Evolutionary conservation across 1,284 basidiomycete species (phyloP).

Genomic region (Heliocybe sulcata): DNA sequence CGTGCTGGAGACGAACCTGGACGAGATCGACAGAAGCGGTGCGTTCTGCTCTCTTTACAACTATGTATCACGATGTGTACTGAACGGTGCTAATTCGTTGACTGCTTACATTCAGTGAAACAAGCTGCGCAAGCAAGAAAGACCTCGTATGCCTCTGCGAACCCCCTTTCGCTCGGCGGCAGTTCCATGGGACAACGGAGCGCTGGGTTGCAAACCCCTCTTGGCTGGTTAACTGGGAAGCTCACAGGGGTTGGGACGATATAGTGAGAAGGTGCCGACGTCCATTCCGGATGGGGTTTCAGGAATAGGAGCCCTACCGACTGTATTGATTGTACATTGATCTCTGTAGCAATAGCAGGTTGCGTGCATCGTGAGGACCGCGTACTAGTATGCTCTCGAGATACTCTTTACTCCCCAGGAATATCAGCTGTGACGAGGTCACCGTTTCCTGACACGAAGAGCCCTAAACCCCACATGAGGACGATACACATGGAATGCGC

Average conservation of each 20-base stretch:
- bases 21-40: constrained; percentile 81
- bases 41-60: constrained; percentile 20
- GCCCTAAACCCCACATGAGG: neutral
- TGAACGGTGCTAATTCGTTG: too few relatives aligned
- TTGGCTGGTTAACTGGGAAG: constrained; percentile 74
- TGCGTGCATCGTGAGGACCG: too few relatives aligned
- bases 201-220: constrained; percentile 58
- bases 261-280: constrained; percentile 22
- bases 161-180: constrained; percentile 68
- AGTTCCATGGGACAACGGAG: constrained; percentile 51
- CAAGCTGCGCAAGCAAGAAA: constrained; percentile 61
- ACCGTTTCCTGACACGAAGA: too few relatives aligned
- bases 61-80: neutral
- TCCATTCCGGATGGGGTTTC: too few relatives aligned
- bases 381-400: too few relatives aligned
- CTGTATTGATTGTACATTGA: neutral
- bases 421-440: neutral
- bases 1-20: constrained; percentile 96
- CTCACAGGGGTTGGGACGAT: constrained; percentile 50
- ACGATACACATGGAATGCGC: neutral
- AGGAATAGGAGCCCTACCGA: neutral
- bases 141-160: constrained; percentile 68
- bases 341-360: neutral
- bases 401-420: too few relatives aligned
- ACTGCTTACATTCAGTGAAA: constrained; percentile 40